Conservation (phyloP, 306 rosid species). For the Fragaria ananassa region DNA sequence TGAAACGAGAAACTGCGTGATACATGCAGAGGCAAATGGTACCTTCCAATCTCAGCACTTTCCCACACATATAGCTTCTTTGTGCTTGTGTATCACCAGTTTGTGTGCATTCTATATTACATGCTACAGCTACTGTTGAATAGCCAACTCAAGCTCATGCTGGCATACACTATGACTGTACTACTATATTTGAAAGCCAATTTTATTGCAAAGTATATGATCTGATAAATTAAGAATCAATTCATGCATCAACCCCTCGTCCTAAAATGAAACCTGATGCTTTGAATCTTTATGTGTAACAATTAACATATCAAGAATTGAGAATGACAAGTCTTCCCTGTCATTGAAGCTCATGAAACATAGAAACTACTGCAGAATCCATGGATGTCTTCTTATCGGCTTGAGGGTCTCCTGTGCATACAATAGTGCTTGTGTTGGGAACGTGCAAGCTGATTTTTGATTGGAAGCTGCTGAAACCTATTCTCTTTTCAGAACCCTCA, state of each 20-base stretch:
- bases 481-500: conserved; percentile 48
- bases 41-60: background rate
- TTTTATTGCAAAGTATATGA: background rate
- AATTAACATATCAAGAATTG: background rate
- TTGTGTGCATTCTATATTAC: background rate
- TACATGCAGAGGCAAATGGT: too few relatives aligned
- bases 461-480: conserved; percentile 44
- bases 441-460: conserved; percentile 54
- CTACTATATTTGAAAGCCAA: background rate
- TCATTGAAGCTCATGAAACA: conserved; percentile 59
- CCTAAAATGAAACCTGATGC: background rate
- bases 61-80: background rate
- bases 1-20: background rate
- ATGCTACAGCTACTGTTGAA: background rate
- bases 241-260: background rate
- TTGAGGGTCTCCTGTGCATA: conserved; percentile 68
- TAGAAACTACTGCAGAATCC: conserved; percentile 63
- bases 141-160: background rate
- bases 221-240: background rate
- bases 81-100: background rate
- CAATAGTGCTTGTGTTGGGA: conserved; percentile 46
- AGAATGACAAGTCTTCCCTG: conserved; percentile 48
- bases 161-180: background rate
- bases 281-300: background rate
- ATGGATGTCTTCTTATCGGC: conserved; percentile 74